A percentile compares a stretch with the other conserved stretches of the same genome.
Conservation (phyloP, 2,329 filamentous ascomycete species). For the Penicillium sp. region DNA sequence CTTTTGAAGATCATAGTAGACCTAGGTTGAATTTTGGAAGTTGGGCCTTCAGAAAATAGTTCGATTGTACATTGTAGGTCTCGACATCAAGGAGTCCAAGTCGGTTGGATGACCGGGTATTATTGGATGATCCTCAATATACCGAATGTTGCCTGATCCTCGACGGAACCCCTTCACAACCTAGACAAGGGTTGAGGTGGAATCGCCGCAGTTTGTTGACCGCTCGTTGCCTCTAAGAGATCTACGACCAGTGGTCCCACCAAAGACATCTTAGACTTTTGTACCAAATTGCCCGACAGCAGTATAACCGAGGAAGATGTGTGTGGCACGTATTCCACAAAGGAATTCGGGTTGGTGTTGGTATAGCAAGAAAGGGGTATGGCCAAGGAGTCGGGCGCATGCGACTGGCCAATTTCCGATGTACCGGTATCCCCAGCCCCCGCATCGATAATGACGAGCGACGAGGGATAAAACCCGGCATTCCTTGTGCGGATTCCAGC, state of each 20-base stretch:
- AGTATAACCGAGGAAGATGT: conserved; percentile 3
- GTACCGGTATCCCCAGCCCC: not conserved
- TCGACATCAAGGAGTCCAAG: not conserved
- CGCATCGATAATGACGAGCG: conserved; percentile 1
- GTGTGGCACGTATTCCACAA: not conserved
- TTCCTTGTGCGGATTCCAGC: conserved; percentile 6
- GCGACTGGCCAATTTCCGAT: not conserved
- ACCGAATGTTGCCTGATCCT: not conserved
- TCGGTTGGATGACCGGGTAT: not conserved
- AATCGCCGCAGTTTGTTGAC: not conserved
- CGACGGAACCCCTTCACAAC: not conserved
- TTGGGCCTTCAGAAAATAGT: not conserved
- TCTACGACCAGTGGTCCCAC: conserved; percentile 3
- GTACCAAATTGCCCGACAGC: not conserved
- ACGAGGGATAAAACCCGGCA: conserved; percentile 3
- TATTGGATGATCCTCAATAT: not conserved
- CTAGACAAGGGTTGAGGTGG: not conserved
- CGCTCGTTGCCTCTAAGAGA: not conserved
- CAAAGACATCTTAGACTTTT: not conserved
- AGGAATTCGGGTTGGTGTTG: not conserved
- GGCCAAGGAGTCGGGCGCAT: conserved; percentile 1
- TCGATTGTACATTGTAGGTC: not conserved
- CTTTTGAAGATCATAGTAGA: not conserved
- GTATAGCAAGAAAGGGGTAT: conserved; percentile 5
- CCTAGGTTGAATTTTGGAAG: not conserved